Evolutionary conservation across 768 basidiomycete species (phyloP).

Genomic region (Crucibulum laeve): DNA sequence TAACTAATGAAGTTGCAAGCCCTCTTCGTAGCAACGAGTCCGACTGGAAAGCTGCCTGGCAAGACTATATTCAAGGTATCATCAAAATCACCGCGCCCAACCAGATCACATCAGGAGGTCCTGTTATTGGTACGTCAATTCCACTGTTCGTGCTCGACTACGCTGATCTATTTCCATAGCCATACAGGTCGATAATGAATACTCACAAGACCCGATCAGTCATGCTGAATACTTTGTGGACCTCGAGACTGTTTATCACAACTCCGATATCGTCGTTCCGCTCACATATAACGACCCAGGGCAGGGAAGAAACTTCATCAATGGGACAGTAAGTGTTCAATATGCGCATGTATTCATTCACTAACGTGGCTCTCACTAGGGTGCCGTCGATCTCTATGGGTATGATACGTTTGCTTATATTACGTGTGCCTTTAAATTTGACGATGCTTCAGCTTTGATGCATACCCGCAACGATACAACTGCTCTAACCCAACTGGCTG

Average conservation of each 20-base stretch:
- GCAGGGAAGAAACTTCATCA: slow-evolving; percentile 55
- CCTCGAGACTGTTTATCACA: slow-evolving; percentile 50
- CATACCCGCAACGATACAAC: slow-evolving; percentile 77
- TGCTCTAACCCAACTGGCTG: slow-evolving; percentile 70
- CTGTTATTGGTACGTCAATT: slow-evolving; percentile 56
- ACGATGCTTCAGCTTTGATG: slow-evolving; percentile 41
- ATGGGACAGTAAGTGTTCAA: slow-evolving; percentile 50
- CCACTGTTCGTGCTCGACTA: neutral
- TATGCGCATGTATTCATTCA: slow-evolving; percentile 1
- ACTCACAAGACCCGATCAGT: slow-evolving; percentile 42
- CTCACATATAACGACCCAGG: slow-evolving; percentile 74
- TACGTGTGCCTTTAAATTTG: neutral
- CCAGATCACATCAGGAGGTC: slow-evolving; percentile 70
- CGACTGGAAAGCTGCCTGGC: slow-evolving; percentile 69
- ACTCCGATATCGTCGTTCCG: slow-evolving; percentile 60
- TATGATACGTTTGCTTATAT: slow-evolving; percentile 15
- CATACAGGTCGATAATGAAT: slow-evolving; percentile 63
- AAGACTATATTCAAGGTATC: slow-evolving; percentile 64
- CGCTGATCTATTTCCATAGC: neutral
- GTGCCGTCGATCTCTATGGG: slow-evolving; percentile 77
- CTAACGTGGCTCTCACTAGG: slow-evolving; percentile 26
- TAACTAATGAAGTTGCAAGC: slow-evolving; percentile 62
- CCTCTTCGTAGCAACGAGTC: slow-evolving; percentile 69
- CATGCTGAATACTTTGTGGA: slow-evolving; percentile 59
- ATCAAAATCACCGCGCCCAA: slow-evolving; percentile 55